Percentiles rank a stretch among this genome's conserved stretches.
Conservation (phyloP, 129 eudicot genomes). For the Cynara cardunculus region DNA sequence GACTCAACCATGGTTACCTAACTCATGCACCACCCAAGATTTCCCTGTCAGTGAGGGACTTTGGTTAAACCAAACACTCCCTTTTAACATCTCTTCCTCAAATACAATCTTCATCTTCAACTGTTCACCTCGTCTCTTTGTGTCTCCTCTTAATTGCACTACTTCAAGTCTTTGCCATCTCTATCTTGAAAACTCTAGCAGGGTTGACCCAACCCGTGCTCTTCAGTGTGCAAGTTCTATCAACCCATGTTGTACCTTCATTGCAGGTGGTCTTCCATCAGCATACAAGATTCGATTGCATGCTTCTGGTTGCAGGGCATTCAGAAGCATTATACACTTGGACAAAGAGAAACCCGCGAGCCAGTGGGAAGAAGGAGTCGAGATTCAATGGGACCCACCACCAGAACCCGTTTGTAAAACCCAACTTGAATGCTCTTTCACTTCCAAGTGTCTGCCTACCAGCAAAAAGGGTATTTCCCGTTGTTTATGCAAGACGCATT, state of each 20-base stretch:
- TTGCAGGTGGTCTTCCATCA: slow-evolving; percentile 69
- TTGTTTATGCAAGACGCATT: slow-evolving; percentile 40
- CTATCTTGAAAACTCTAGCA: slow-evolving; percentile 41
- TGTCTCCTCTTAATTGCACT: slow-evolving; percentile 66
- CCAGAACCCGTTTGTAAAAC: slow-evolving; percentile 45
- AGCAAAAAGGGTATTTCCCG: slow-evolving; percentile 33
- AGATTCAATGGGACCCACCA: slow-evolving; percentile 61
- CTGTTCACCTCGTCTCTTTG: slow-evolving; percentile 54
- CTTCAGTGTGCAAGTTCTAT: slow-evolving; percentile 38
- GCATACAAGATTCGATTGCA: slow-evolving; percentile 66
- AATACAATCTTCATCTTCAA: slow-evolving; percentile 55
- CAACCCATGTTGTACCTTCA: slow-evolving; percentile 55
- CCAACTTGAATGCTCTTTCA: slow-evolving; percentile 42
- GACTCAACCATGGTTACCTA: slow-evolving; percentile 46
- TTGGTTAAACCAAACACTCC: slow-evolving; percentile 54
- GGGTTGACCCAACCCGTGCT: slow-evolving; percentile 34
- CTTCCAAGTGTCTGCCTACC: slow-evolving; percentile 48
- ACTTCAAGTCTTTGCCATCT: slow-evolving; percentile 56
- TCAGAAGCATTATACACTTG: slow-evolving; percentile 55
- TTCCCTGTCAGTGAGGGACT: slow-evolving; percentile 53
- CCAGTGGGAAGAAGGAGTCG: slow-evolving; percentile 61
- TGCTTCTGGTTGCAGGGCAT: slow-evolving; percentile 52
- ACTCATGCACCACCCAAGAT: slow-evolving; percentile 48
- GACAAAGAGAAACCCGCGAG: slow-evolving; percentile 39
- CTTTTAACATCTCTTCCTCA: slow-evolving; percentile 56